Conservation (phyloP, 371 early-diverging fungal species). For the Parasitella parasitica region DNA sequence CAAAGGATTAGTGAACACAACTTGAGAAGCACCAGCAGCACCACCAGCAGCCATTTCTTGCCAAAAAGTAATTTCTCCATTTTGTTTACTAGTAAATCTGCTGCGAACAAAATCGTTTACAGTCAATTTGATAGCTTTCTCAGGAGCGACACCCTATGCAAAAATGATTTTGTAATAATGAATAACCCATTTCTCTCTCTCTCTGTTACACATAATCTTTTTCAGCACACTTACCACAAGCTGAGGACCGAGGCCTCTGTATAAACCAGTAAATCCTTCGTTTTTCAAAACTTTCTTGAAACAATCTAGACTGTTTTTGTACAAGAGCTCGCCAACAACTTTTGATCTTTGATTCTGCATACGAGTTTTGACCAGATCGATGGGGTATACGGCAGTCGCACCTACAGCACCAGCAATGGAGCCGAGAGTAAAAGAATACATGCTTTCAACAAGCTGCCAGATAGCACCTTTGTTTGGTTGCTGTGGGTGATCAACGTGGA, state of each 20-base stretch:
- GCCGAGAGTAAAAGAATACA: conserved; percentile 81
- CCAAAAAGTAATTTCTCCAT: conserved; percentile 74
- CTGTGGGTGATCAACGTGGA: neutral
- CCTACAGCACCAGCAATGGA: conserved; percentile 96
- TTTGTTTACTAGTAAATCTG: conserved; percentile 64
- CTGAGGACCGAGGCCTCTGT: conserved; percentile 96
- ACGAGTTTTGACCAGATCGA: conserved; percentile 97
- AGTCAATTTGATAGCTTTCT: conserved; percentile 98
- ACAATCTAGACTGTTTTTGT: conserved; percentile 93
- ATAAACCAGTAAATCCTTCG: conserved; percentile 90
- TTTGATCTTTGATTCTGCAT: conserved; percentile 97
- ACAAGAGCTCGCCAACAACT: conserved; percentile 89
- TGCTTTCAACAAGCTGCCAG: conserved; percentile 45
- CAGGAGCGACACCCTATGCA: conserved; percentile 87
- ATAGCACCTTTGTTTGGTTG: conserved; percentile 30
- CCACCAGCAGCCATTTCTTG: conserved; percentile 89
- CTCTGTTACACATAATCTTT: neutral
- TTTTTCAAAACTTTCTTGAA: conserved; percentile 92
- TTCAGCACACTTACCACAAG: conserved; percentile 71
- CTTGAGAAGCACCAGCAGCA: conserved; percentile 92
- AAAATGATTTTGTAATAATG: conserved; percentile 19
- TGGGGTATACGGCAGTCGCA: conserved; percentile 95
- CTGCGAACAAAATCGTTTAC: conserved; percentile 92
- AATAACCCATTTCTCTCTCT: neutral
- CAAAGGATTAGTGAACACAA: conserved; percentile 93